A percentile compares a stretch with the other conserved stretches of the same genome.
Evolutionary conservation across 2,329 filamentous ascomycete species (phyloP).

Genomic region (Elsinoe australis): DNA sequence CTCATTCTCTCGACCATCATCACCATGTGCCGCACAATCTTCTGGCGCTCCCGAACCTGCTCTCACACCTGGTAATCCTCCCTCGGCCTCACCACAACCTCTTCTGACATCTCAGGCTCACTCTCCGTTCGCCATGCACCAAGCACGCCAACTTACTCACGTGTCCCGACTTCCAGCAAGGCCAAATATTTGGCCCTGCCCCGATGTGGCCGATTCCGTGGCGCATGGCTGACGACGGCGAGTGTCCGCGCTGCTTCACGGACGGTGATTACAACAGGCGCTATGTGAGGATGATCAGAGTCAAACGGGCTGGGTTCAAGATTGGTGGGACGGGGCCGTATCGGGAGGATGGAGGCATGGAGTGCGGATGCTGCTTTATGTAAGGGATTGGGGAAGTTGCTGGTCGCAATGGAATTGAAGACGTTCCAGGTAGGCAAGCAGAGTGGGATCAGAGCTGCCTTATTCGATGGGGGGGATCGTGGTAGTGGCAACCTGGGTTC

Average conservation of each 20-base stretch:
- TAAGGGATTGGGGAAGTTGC: not conserved
- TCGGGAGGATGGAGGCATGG: not conserved
- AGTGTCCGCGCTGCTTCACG: constrained; percentile 1
- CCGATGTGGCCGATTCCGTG: constrained; percentile 11
- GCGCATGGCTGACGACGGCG: constrained; percentile 1
- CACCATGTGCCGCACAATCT: constrained; percentile 13
- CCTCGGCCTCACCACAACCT: not conserved
- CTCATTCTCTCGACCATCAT: no score
- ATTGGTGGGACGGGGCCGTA: not conserved
- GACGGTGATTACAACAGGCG: constrained; percentile 6
- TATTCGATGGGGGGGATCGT: no score
- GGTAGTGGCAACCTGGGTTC: no score
- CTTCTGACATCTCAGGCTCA: not conserved
- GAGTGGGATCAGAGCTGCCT: no score
- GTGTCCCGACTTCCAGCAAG: constrained; percentile 4
- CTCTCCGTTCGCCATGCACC: not conserved
- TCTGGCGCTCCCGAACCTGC: constrained; percentile 2
- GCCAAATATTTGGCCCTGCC: constrained; percentile 4
- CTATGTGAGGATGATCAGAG: constrained; percentile 5
- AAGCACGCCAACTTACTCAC: not conserved
- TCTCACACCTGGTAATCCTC: constrained; percentile 11
- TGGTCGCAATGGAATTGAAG: no score
- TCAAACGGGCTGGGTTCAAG: constrained; percentile 10
- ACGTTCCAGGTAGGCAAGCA: no score
- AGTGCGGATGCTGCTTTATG: constrained; percentile 9